A percentile compares a stretch with the other conserved stretches of the same genome.
phyloP scores from a whole-genome alignment of 2,329 filamentous ascomycete genomes.

The Exophiala xenobiotica region DNA sequence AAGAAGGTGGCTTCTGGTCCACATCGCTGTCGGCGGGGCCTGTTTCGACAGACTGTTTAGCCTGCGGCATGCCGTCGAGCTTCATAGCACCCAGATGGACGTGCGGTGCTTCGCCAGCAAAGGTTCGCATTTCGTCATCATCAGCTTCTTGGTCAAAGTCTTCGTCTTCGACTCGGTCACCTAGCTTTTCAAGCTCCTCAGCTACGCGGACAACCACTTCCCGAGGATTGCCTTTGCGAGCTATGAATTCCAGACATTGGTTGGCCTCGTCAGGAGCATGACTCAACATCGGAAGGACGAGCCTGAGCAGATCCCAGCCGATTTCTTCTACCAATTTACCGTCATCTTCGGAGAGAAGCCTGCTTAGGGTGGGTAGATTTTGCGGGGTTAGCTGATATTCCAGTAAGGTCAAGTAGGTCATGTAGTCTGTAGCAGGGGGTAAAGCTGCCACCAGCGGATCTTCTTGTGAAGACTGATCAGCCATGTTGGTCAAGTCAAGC shows the following conservation, averaged over 20 bases:
- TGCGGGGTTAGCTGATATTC: conserved; percentile 63
- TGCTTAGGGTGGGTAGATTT: conserved; percentile 58
- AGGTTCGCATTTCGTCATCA: conserved; percentile 35
- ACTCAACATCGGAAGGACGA: conserved; percentile 60
- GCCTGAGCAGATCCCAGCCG: conserved; percentile 65
- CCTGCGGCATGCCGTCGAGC: conserved; percentile 28
- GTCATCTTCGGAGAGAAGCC: conserved; percentile 62
- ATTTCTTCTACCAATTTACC: conserved; percentile 61
- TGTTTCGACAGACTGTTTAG: neutral
- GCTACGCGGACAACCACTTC: conserved; percentile 65
- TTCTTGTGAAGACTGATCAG: conserved; percentile 11
- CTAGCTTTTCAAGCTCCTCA: conserved; percentile 58
- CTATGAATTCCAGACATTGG: conserved; percentile 61
- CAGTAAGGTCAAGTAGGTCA: conserved; percentile 65
- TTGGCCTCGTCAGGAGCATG: conserved; percentile 44
- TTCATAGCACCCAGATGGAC: conserved; percentile 31
- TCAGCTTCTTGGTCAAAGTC: conserved; percentile 36
- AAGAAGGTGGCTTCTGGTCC: conserved; percentile 34
- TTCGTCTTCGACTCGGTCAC: conserved; percentile 44
- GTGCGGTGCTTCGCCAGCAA: conserved; percentile 31
- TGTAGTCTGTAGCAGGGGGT: conserved; percentile 62
- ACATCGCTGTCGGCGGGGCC: conserved; percentile 3
- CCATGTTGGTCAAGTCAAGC: conserved; percentile 10
- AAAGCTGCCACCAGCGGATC: conserved; percentile 57
- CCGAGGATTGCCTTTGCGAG: conserved; percentile 61